phyloP scores from a whole-genome alignment of 148 eudicot genomes.

The Diospyros kaki region DNA sequence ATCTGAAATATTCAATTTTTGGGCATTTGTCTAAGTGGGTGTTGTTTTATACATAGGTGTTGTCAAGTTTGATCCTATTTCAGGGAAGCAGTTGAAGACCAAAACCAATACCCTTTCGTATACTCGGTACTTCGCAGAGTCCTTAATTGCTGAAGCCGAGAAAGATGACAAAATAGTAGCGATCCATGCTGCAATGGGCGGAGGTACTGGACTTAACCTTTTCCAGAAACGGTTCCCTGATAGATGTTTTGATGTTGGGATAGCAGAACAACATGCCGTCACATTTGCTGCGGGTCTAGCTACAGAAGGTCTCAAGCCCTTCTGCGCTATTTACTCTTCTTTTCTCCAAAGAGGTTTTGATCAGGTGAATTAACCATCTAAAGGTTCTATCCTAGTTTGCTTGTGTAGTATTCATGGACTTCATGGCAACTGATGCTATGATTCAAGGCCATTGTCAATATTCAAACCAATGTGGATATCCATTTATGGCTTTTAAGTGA shows the following conservation, averaged over 20 bases:
- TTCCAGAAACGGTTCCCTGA: conserved; percentile 28
- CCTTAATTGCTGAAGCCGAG: conserved; percentile 40
- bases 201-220: conserved; percentile 36
- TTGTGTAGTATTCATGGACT: background rate
- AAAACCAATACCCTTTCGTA: conserved; percentile 26
- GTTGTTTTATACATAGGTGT: conserved; percentile 16
- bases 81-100: conserved; percentile 28
- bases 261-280: conserved; percentile 45
- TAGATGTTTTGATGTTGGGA: conserved; percentile 44
- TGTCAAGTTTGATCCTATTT: conserved; percentile 26
- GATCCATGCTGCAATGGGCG: conserved; percentile 50
- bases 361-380: conserved; percentile 23
- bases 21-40: background rate
- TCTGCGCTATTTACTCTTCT: conserved; percentile 42
- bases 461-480: too few species aligned
- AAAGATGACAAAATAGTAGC: conserved; percentile 34
- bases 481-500: too few species aligned
- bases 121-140: conserved; percentile 38
- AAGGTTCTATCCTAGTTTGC: background rate
- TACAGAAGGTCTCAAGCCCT: conserved; percentile 41
- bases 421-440: too few species aligned
- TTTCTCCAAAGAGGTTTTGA: conserved; percentile 45
- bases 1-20: background rate
- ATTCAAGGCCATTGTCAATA: too few species aligned
- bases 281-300: conserved; percentile 49